These are phyloP conservation scores for Kwoniella sp. DNA, from an alignment of 768 basidiomycete species.

Conservation along the genomic window DNA sequence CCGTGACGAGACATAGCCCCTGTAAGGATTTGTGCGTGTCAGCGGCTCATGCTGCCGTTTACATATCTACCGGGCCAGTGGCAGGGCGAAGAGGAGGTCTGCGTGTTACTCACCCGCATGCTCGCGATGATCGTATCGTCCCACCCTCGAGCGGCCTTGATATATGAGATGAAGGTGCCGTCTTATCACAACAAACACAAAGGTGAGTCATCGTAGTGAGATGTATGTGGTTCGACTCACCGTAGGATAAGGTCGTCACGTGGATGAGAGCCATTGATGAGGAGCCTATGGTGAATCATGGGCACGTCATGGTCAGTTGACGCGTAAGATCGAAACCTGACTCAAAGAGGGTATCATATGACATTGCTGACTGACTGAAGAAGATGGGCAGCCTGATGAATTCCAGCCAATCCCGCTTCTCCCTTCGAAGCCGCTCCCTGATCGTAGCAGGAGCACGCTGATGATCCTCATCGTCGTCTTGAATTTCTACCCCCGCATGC, in stretches of 20 bases:
- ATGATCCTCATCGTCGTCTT: neutral
- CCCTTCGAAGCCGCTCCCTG: constrained; percentile 13
- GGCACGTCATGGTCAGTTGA: neutral
- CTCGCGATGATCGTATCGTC: constrained; percentile 51
- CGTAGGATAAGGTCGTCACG: constrained; percentile 52
- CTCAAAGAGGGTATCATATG: no score
- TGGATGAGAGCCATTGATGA: constrained; percentile 46
- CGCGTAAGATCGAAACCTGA: no score
- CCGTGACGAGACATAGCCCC: constrained; percentile 49
- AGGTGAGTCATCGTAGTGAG: neutral
- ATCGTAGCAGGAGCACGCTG: neutral
- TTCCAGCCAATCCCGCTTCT: constrained; percentile 42
- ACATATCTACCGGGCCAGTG: no score
- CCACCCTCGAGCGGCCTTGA: constrained; percentile 49
- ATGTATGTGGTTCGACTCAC: constrained; percentile 13
- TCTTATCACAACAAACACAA: constrained; percentile 21
- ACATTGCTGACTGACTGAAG: constrained; percentile 33
- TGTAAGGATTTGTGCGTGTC: constrained; percentile 14
- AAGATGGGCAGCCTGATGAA: constrained; percentile 52
- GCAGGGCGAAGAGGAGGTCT: no score
- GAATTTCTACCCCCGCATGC: neutral
- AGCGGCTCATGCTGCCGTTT: no score
- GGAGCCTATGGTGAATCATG: constrained; percentile 30
- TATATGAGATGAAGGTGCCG: constrained; percentile 55
- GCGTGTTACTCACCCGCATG: constrained; percentile 35